Evolutionary conservation across 2,329 filamentous ascomycete genomes (phyloP).

Genomic region (Didymella exigua): DNA sequence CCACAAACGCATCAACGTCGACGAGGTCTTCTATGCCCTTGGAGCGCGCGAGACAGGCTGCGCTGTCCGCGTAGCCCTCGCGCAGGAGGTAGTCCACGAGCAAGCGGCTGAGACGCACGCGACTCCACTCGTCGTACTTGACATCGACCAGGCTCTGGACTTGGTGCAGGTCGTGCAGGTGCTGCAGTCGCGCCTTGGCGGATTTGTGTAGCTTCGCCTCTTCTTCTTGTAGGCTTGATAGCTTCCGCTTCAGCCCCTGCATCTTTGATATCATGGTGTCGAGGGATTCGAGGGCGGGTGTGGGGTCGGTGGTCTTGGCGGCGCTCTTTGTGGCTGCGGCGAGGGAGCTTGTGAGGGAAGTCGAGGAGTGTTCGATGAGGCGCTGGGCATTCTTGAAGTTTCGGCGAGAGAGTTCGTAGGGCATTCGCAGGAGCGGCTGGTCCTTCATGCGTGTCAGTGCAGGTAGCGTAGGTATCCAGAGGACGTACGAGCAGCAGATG

Average conservation of each 20-base stretch:
- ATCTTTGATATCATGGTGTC: constrained; percentile 86
- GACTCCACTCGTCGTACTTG: constrained; percentile 90
- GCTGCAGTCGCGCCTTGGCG: constrained; percentile 74
- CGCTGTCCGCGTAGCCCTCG: constrained; percentile 80
- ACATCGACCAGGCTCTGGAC: constrained; percentile 86
- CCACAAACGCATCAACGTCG: constrained; percentile 85
- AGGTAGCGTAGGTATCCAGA: neutral
- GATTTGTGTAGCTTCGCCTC: constrained; percentile 78
- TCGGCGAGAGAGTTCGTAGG: constrained; percentile 88
- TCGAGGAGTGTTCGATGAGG: constrained; percentile 73
- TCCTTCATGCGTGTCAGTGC: constrained; percentile 64
- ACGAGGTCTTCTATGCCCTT: constrained; percentile 80
- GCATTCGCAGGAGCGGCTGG: constrained; percentile 90
- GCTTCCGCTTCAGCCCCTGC: constrained; percentile 86
- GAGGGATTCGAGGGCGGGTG: constrained; percentile 71
- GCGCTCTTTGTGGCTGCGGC: constrained; percentile 67
- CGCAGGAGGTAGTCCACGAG: constrained; percentile 92
- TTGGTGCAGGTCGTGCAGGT: constrained; percentile 79
- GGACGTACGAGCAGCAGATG: constrained; percentile 74
- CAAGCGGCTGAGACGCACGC: constrained; percentile 78
- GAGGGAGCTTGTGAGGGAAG: constrained; percentile 64
- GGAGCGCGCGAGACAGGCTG: constrained; percentile 73
- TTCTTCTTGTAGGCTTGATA: constrained; percentile 76
- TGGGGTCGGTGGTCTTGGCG: constrained; percentile 54
- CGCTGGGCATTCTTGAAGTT: constrained; percentile 90